phyloP scores from a whole-genome alignment of 2,329 filamentous ascomycete genomes.

The Fusarium sp. region DNA sequence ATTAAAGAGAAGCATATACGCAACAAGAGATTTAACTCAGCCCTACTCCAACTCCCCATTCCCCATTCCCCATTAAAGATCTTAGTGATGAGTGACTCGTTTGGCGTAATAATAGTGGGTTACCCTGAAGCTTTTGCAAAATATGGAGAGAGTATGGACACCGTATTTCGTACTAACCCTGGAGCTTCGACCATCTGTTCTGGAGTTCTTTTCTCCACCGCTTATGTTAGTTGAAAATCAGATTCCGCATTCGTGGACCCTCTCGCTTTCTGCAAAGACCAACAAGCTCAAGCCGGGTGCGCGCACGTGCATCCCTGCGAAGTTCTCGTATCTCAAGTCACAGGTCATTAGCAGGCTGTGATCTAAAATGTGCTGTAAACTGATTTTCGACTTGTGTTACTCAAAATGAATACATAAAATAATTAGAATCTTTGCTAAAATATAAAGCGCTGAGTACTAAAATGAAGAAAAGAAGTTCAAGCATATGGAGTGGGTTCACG shows the following conservation, averaged over 20 bases:
- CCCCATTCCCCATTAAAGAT: accelerated
- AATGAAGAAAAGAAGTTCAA: neutral
- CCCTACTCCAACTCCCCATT: too few species aligned
- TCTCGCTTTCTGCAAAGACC: neutral
- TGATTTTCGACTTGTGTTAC: too few species aligned
- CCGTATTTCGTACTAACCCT: too few species aligned
- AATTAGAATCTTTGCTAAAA: too few species aligned
- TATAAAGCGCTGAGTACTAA: neutral
- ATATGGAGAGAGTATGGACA: neutral
- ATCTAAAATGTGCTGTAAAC: too few species aligned
- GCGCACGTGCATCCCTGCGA: neutral
- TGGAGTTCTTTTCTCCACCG: neutral
- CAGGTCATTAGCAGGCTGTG: accelerated
- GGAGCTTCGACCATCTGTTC: neutral
- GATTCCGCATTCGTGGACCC: neutral
- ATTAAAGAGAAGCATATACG: accelerated
- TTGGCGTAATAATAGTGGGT: accelerated
- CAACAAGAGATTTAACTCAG: accelerated
- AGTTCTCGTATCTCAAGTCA: neutral
- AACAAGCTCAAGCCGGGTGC: too few species aligned
- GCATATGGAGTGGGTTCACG: neutral
- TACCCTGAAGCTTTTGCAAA: neutral
- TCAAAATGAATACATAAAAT: too few species aligned
- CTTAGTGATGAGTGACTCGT: neutral
- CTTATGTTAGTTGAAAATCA: neutral